Evolutionary conservation across 1,139 yeast species (phyloP), one percentile per base, ranked within the genome.

Genomic region (Pichia kudriavzevii): DNA sequence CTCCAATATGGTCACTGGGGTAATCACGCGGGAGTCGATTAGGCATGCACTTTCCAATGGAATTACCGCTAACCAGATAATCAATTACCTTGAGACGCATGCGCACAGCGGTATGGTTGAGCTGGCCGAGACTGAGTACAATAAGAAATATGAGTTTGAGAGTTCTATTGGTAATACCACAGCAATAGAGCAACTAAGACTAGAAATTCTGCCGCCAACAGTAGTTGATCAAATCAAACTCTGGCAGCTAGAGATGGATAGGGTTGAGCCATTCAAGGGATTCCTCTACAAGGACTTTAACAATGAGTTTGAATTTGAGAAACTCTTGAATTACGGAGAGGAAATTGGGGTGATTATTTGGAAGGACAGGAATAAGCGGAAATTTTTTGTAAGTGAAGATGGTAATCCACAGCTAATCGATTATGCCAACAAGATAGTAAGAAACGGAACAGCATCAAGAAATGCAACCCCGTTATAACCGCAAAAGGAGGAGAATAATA

Each of bases 161-260:
- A 63, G 70, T 28, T 79, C 78, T 40, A 42, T 47, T 18, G 58
- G 56, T 14, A 49, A 50, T 31, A 36, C 44, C 2, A 32, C 43
- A 11, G 48, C 55, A 3, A 30, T 42, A 6, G 47, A 41, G 42
- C 73, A 69, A 40, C 56, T 45, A 6, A 43, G 47, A 23, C 56
- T 80, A 25, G 87, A 79, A 50, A 64, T 87, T 13, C 61, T 91
- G 10, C 98, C 97, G 4, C 95, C 97, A 0, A 93, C 95, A 1
- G 95, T 91, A 7, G 87, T 85, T 1, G 99, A 91, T 60, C 99
- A 91, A 56, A 84, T 91, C 47, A 79, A 79, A 53, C 66, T 91
- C 38, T 91, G 99, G 99, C 98, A 91, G 61, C 66, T 91, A 44
- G 99, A 91, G 55, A 63, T 88, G 64, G 98, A 91, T 56, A 72